Evolutionary conservation across 768 basidiomycete genomes (phyloP).

Genomic region (Scleroderma bovista): DNA sequence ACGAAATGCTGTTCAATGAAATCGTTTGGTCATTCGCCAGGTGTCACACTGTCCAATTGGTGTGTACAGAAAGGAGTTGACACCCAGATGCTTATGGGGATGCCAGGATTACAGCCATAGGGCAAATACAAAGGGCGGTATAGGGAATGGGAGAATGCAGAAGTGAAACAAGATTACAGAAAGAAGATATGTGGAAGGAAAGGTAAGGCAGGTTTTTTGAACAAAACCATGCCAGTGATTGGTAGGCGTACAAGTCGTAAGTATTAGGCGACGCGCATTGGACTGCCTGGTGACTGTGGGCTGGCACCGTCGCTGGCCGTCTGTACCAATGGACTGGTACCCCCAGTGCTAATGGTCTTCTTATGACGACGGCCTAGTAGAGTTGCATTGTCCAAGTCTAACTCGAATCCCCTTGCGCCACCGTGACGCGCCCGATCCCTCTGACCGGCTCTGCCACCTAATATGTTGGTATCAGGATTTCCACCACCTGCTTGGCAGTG

Average conservation of each 20-base stretch:
- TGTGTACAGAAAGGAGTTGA: no score
- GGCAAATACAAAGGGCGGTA: background rate
- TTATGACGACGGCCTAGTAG: conserved; percentile 69
- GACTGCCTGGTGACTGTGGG: conserved; percentile 21
- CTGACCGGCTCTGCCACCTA: conserved; percentile 67
- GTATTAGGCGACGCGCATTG: conserved; percentile 26
- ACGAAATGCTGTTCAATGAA: no score
- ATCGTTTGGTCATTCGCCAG: no score
- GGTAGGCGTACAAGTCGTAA: background rate
- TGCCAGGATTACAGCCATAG: background rate
- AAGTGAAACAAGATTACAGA: background rate
- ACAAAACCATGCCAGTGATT: no score
- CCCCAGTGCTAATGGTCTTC: conserved; percentile 23
- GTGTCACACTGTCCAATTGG: no score
- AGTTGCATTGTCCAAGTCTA: conserved; percentile 84
- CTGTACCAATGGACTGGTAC: conserved; percentile 33
- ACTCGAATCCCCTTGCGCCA: conserved; percentile 56
- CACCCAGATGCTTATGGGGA: background rate
- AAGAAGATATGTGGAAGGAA: background rate
- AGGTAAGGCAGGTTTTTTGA: background rate
- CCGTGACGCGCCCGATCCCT: conserved; percentile 47
- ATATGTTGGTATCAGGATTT: conserved; percentile 23
- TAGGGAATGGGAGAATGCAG: no score
- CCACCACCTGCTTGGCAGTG: conserved; percentile 6
- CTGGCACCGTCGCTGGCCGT: conserved; percentile 2